phyloP scores from a whole-genome alignment of 2,329 filamentous ascomycete species.

The Hypoxylon sp. region DNA sequence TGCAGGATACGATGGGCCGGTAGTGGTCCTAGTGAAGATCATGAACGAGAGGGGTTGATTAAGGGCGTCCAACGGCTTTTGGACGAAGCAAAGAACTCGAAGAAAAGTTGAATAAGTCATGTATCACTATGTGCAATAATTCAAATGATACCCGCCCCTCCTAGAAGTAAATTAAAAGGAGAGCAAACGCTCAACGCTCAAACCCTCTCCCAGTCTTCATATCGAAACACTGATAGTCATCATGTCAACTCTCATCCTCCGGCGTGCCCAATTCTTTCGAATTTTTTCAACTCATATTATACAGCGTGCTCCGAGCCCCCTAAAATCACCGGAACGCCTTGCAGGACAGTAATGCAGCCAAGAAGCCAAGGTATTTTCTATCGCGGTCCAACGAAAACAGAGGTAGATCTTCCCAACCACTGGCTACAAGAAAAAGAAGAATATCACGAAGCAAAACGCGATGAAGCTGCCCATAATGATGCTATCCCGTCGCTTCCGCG shows the following conservation, averaged over 20 bases:
- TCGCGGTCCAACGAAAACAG: constrained; percentile 20
- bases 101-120: constrained; percentile 27
- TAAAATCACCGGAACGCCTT: constrained; percentile 39
- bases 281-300: constrained; percentile 34
- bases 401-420: constrained; percentile 6
- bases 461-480: constrained; percentile 94
- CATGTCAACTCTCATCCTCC: constrained; percentile 23
- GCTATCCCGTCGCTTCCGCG: constrained; percentile 94
- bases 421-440: constrained; percentile 81
- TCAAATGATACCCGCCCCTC: constrained; percentile 45
- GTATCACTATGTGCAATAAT: constrained; percentile 30
- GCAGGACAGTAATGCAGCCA: constrained; percentile 36
- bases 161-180: constrained; percentile 1
- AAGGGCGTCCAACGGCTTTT: constrained; percentile 75
- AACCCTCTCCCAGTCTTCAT: background rate
- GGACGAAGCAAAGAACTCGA: constrained; percentile 65
- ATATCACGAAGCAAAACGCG: constrained; percentile 88
- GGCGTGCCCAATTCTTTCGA: constrained; percentile 19
- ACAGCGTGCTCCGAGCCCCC: constrained; percentile 27
- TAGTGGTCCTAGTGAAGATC: constrained; percentile 76
- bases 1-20: constrained; percentile 96
- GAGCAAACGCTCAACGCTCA: constrained; percentile 4
- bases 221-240: constrained; percentile 15
- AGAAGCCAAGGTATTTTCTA: constrained; percentile 38
- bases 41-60: constrained; percentile 77